Percentiles rank a stretch among this genome's conserved stretches.
phyloP scores from a whole-genome alignment of 2,329 filamentous ascomycete species.

The Xylariales sp. region DNA sequence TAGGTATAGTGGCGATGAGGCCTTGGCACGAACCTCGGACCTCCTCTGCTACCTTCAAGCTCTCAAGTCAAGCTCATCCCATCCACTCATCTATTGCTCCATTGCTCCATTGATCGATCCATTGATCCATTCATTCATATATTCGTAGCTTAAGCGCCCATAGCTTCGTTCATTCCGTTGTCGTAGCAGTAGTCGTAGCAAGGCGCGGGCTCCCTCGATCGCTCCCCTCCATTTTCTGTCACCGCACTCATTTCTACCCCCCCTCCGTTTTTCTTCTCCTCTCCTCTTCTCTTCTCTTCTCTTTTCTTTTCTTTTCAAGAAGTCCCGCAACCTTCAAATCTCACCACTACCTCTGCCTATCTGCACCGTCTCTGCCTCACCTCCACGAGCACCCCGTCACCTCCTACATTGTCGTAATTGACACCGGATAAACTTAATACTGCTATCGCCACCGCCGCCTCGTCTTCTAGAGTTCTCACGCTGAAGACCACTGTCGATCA shows the following conservation, averaged over 20 bases:
- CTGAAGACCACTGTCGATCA: background rate
- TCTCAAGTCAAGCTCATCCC: too few relatives aligned
- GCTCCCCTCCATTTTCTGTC: background rate
- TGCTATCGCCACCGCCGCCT: background rate
- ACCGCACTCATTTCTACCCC: background rate
- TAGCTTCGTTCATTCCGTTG: background rate
- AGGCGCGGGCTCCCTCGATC: background rate
- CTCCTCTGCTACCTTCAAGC: too few relatives aligned
- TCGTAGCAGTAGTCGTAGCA: too few relatives aligned
- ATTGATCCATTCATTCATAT: too few relatives aligned
- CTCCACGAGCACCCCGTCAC: background rate
- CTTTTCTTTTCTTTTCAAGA: background rate
- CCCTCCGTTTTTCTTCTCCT: background rate
- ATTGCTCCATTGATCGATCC: too few relatives aligned
- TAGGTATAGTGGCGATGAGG: too few relatives aligned
- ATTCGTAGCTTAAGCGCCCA: background rate
- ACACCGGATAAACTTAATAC: constrained; percentile 13
- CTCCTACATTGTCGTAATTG: background rate
- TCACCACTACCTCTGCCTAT: background rate
- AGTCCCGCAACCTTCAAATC: background rate
- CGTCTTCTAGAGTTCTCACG: constrained; percentile 1
- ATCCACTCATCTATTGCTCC: too few relatives aligned
- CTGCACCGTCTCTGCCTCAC: background rate
- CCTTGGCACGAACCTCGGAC: too few relatives aligned
- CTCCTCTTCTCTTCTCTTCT: background rate